phyloP scores from a whole-genome alignment of 305 asterid species.

The Fraxinus baroniana region DNA sequence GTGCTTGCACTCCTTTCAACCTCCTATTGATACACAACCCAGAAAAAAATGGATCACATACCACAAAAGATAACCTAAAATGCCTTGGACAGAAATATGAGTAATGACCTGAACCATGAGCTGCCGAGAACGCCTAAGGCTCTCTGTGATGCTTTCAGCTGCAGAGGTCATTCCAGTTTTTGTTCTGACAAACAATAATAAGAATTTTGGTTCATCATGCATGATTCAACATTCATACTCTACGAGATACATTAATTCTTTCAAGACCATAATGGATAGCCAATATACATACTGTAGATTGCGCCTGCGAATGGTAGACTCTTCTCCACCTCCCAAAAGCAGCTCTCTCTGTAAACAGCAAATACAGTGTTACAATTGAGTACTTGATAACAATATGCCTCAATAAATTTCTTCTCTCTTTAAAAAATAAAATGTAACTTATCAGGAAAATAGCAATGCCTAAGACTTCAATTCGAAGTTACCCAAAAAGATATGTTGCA shows the following conservation, averaged over 20 bases:
- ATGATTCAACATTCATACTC: slow-evolving; percentile 17
- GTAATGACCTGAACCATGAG: slow-evolving; percentile 85
- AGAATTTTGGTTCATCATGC: not conserved
- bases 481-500: not conserved
- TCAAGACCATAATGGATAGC: not conserved
- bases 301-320: slow-evolving; percentile 87
- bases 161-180: slow-evolving; percentile 98
- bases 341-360: slow-evolving; percentile 71
- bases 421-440: not conserved
- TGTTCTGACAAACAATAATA: slow-evolving; percentile 55
- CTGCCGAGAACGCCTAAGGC: slow-evolving; percentile 90
- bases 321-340: slow-evolving; percentile 96
- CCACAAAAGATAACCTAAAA: not conserved
- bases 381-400: not conserved
- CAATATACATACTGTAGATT: slow-evolving; percentile 67
- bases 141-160: slow-evolving; percentile 92
- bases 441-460: not conserved
- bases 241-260: not conserved
- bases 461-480: not conserved
- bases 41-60: slow-evolving; percentile 14
- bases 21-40: slow-evolving; percentile 47
- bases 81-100: not conserved
- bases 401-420: not conserved
- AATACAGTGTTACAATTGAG: slow-evolving; percentile 18
- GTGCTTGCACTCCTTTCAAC: slow-evolving; percentile 90